These are phyloP conservation scores for Backusella tuberculispora DNA, from an alignment of 192 early-diverging fungal genomes.

Conservation along the genomic window DNA sequence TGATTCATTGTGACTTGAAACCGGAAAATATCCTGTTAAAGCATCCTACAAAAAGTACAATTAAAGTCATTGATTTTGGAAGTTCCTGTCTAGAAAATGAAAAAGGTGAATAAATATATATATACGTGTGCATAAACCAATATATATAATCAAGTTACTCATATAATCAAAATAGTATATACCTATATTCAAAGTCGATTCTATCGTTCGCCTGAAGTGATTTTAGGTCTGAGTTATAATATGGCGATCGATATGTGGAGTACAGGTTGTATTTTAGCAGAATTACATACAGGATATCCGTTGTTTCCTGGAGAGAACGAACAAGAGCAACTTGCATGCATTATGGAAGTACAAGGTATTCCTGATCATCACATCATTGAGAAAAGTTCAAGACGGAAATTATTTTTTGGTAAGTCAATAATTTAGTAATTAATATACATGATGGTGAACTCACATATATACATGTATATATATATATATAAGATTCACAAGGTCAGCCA, in stretches of 20 bases:
- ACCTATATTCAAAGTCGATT: conserved; percentile 96
- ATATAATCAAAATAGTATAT: conserved; percentile 59
- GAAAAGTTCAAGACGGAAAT: conserved; percentile 71
- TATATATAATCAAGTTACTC: background rate
- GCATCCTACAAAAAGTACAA: conserved; percentile 64
- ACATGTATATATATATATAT: background rate
- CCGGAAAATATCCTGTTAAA: conserved; percentile 90
- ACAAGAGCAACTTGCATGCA: conserved; percentile 89
- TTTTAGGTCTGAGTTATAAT: conserved; percentile 84
- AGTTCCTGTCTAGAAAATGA: conserved; percentile 91
- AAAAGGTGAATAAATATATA: conserved; percentile 34
- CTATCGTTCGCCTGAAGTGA: conserved; percentile 96
- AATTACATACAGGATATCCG: conserved; percentile 85
- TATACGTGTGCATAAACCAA: background rate
- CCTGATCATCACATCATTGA: conserved; percentile 78
- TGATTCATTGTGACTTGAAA: conserved; percentile 96
- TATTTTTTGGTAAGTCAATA: conserved; percentile 78
- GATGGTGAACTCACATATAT: conserved; percentile 28
- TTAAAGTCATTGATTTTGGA: conserved; percentile 98
- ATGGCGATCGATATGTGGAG: conserved; percentile 96
- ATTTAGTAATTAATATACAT: conserved; percentile 33
- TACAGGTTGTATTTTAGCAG: conserved; percentile 90
- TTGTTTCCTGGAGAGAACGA: conserved; percentile 97
- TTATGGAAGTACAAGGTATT: conserved; percentile 88
- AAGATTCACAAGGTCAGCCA: conserved; percentile 57